Base-by-base conservation (phyloP, 768 basidiomycete genomes). In the Serendipita indica region DNA sequence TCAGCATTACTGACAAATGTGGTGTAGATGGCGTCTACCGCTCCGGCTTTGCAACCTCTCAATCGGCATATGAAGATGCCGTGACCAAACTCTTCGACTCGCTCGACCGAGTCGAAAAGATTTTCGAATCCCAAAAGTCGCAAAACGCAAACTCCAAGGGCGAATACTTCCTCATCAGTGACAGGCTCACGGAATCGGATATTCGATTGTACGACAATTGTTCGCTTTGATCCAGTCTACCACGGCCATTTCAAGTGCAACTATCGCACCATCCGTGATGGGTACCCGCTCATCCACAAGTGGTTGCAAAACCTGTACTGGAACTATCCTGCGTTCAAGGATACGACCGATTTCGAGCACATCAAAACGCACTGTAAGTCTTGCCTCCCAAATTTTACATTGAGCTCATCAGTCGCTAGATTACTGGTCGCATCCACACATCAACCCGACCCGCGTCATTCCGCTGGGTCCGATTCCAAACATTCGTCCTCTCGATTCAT, bases 191-290 rank as follows among this genome's bases (percentile, higher is more conserved):
- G 0, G 88, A 90, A 67, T 85, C 86, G 1, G 88, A 89, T 64
- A 72, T 85, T 57, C 80, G 94, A 57, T 82, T 98, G 39, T 72
- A 91, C 94, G n/a, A 96, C 94, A 1, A 84, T 92, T 60, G 85
- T 92, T 61, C 88, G 90, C 33, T 93, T 92, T 70, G 91, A 94
- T 65, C 82, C 84, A 1, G 93, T 86, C 14, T 97, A 98, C 70
- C 78, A 85, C 46, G 81, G 84, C 0, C 89, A 91, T 68, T 98
- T 98, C 79, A 97, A 97, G 65, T 93, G 90, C 73, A 92, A 94
- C 74, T 68, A 89, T 63, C 81, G 84, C 30, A 82, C 79, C 39
- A 87, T 96, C 67, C 88, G 93, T 22, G 73, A 82, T 65, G 86
- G 86, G 3, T 98, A 92, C 70, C 92, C 93, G 18, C 77, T 81